Evolutionary conservation across 2,329 filamentous ascomycete species (phyloP).

Genomic region (Penicillium sclerotigenum): DNA sequence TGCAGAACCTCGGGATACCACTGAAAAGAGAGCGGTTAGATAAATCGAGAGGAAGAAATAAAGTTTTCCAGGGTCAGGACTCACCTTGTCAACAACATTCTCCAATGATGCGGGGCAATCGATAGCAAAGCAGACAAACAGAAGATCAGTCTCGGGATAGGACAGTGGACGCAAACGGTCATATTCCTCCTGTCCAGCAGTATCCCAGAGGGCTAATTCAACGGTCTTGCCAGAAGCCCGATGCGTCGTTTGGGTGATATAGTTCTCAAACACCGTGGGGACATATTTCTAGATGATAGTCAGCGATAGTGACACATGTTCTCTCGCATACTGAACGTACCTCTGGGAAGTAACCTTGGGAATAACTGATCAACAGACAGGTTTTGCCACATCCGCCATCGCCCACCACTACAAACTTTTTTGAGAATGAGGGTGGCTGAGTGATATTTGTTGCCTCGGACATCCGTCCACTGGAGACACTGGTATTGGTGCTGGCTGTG

Average conservation of each 20-base stretch:
- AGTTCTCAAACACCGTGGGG: conserved; percentile 98
- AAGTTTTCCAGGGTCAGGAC: conserved; percentile 13
- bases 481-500: conserved; percentile 81
- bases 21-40: conserved; percentile 48
- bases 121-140: conserved; percentile 99
- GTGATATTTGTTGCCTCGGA: conserved; percentile 82
- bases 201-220: conserved; percentile 97
- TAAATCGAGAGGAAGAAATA: neutral
- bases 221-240: conserved; percentile 85
- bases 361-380: conserved; percentile 96
- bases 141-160: conserved; percentile 94
- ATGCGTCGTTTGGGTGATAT: conserved; percentile 96
- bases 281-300: conserved; percentile 80
- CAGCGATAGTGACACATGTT: neutral
- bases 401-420: conserved; percentile 98
- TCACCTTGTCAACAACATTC: conserved; percentile 97
- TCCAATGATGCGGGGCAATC: conserved; percentile 97
- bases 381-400: conserved; percentile 99
- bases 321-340: conserved; percentile 50
- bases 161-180: conserved; percentile 92
- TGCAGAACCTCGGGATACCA: conserved; percentile 99
- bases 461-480: conserved; percentile 67
- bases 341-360: conserved; percentile 98
- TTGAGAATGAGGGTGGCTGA: conserved; percentile 88
- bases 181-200: conserved; percentile 97